Evolutionary conservation across 192 early-diverging fungal species (phyloP), one percentile per base, ranked within the genome.

Genomic region (Umbelopsis sp.): DNA sequence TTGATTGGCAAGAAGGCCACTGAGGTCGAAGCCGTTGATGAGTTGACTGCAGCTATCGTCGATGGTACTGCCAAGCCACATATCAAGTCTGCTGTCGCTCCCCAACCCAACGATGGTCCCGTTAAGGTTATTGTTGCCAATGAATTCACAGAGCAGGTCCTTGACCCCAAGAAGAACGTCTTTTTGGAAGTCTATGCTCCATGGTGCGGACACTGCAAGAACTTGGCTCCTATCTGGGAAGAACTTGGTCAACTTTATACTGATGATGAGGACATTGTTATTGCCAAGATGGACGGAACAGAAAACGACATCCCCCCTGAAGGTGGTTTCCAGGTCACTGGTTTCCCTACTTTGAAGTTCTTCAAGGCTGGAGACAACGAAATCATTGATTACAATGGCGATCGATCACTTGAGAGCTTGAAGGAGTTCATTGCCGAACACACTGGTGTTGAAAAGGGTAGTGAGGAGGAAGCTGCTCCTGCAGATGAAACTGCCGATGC

Each of bases 331-430:
- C 77, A 87, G 67, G 71, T 98, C 71, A 74, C 91, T 74, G 97
- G 95, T 44, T 98, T 98, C 93, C 97, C 96, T 54, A 98, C 96
- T 66, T 87, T 98, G 70, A 94, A 93, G 79, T 81, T 97, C 71
- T 88, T 94, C 86, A 95, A 95, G 84, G 95, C 91, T 59, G 82
- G 81, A 74, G 92, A 94, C 65, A 72, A 72, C 41, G 89, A 92
- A 56, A 83, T 93, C 66, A 83, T 97, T 54, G 87, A 93, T 76
- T 98, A 93, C 85, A 80, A 87, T 53, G 91, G 95, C 66, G 88
- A 92, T 80, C 90, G 97, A 72, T 84, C 86, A 47, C 67, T 92
- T 52, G 95, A 93, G 65, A 83, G 82, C 16, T 80, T 98, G 56
- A 69, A 93, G 62, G 82, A 87, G 65, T 98, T 97, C 45, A 36